phyloP scores from a whole-genome alignment of 306 rosid species.

The Trifolium repens region DNA sequence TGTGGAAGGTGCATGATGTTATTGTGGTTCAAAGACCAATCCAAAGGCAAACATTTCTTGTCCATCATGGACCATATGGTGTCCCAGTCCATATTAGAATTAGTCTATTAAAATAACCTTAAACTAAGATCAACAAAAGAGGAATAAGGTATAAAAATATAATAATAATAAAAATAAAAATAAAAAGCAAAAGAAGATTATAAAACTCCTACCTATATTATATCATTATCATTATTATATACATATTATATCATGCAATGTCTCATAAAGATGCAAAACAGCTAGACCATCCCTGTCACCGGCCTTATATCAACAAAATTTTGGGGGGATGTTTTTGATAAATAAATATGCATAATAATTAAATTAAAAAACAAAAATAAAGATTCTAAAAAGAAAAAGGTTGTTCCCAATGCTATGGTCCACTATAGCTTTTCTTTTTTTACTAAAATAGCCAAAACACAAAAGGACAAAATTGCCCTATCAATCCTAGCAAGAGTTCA shows the following conservation, averaged over 20 bases:
- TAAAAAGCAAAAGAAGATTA: slow-evolving; percentile 11
- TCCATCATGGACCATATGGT: too few relatives aligned
- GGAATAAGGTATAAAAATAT: slow-evolving; percentile 11
- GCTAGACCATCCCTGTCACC: slow-evolving; percentile 70
- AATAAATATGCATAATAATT: slow-evolving; percentile 24
- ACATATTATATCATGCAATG: slow-evolving; percentile 54
- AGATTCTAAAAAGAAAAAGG: slow-evolving; percentile 45
- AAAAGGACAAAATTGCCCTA: slow-evolving; percentile 55
- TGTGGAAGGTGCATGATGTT: too few relatives aligned
- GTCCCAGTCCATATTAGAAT: too few relatives aligned
- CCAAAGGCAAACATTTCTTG: too few relatives aligned
- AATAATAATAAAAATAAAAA: neutral
- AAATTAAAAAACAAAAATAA: neutral
- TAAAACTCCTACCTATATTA: slow-evolving; percentile 44
- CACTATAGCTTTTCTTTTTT: slow-evolving; percentile 50
- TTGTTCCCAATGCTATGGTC: slow-evolving; percentile 57
- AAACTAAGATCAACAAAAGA: neutral
- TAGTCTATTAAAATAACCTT: neutral
- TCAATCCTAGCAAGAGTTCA: slow-evolving; percentile 31
- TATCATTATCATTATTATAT: slow-evolving; percentile 47
- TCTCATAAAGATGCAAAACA: slow-evolving; percentile 56
- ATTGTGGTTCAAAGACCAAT: too few relatives aligned
- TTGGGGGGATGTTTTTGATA: slow-evolving; percentile 49
- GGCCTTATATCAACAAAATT: slow-evolving; percentile 67
- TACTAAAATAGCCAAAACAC: slow-evolving; percentile 45